A percentile compares a stretch with the other conserved stretches of the same genome.
phyloP scores from a whole-genome alignment of 169 alveolate species.

The Eimeria zaria region DNA sequence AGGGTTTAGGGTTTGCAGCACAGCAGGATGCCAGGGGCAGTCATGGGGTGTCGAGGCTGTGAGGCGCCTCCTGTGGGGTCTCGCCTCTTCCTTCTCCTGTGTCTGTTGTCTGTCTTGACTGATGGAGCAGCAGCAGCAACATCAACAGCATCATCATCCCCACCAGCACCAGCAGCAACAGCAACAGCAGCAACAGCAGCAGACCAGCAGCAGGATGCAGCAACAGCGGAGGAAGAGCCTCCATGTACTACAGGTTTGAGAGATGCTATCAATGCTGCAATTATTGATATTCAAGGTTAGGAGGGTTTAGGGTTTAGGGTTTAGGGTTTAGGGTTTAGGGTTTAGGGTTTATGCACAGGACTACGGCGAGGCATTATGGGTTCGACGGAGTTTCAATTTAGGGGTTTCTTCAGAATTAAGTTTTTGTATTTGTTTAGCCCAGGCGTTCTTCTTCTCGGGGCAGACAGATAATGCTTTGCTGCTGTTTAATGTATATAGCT shows the following conservation, averaged over 20 bases:
- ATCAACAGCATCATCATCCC: neutral
- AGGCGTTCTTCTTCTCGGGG: neutral
- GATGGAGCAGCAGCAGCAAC: neutral
- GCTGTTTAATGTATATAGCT: neutral
- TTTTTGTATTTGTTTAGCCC: neutral
- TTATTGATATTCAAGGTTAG: slow-evolving; percentile 3
- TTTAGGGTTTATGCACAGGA: slow-evolving; percentile 37
- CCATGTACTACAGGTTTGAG: slow-evolving; percentile 67
- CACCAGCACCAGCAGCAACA: slow-evolving; percentile 8
- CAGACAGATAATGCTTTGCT: neutral
- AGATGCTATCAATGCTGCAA: slow-evolving; percentile 71
- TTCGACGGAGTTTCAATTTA: neutral
- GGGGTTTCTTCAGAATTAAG: neutral
- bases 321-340: slow-evolving; percentile 60
- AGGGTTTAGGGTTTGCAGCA: neutral
- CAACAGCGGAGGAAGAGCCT: neutral
- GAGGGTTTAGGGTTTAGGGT: slow-evolving; percentile 39
- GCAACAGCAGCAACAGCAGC: neutral
- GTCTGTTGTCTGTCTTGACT: neutral
- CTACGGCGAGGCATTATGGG: neutral
- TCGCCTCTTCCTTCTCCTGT: neutral
- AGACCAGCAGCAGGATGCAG: slow-evolving; percentile 26
- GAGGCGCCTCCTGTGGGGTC: neutral
- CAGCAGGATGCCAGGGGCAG: neutral
- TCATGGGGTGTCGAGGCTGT: neutral